These are phyloP conservation scores for Linaria vulgaris DNA, from an alignment of 257 asterid genomes.

Conservation along the genomic window DNA sequence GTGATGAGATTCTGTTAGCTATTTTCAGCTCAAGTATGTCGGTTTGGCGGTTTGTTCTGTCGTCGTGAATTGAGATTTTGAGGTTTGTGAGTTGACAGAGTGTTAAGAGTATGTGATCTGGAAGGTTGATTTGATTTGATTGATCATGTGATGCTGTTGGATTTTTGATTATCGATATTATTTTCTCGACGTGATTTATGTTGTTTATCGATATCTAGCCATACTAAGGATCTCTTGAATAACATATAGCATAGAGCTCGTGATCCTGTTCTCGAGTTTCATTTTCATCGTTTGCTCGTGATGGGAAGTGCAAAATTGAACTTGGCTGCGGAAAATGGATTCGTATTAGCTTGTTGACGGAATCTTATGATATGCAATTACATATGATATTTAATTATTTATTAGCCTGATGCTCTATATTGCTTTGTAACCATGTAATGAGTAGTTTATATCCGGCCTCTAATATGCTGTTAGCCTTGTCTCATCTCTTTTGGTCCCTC, in stretches of 20 bases:
- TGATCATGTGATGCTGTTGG: constrained; percentile 14
- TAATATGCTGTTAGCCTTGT: not conserved
- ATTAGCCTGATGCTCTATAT: not conserved
- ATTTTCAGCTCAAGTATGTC: constrained; percentile 8
- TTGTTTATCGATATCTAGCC: no score
- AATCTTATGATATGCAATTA: no score
- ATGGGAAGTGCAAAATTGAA: not conserved
- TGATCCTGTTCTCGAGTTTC: not conserved
- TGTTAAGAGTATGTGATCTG: constrained; percentile 13
- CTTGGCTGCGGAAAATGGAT: not conserved
- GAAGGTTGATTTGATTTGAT: constrained; percentile 18
- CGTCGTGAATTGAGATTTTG: constrained; percentile 16
- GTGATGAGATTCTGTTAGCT: not conserved
- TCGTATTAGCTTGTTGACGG: not conserved
- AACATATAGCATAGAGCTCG: not conserved
- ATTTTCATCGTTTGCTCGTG: not conserved
- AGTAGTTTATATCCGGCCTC: not conserved
- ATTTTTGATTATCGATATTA: not conserved
- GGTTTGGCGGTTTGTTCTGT: constrained; percentile 6
- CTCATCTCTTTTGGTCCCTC: constrained; percentile 1
- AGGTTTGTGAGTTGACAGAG: constrained; percentile 19
- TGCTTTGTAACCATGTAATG: not conserved
- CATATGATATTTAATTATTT: no score
- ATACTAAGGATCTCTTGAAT: no score
- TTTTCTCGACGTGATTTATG: no score